phyloP scores from a whole-genome alignment of 106 monocot genomes.

The Acorus calamus region DNA sequence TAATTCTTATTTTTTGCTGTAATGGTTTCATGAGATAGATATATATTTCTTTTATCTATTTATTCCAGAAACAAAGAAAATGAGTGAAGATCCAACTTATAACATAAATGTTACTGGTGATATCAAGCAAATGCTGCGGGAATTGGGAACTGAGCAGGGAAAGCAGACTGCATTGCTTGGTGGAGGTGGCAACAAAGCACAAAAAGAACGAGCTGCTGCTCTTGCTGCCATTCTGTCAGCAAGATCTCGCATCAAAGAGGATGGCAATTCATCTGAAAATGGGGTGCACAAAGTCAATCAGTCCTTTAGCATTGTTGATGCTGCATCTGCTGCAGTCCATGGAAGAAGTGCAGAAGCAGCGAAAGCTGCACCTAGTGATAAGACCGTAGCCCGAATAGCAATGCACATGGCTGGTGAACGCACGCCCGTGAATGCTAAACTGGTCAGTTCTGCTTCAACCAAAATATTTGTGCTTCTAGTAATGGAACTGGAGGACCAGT shows the following conservation, averaged over 20 bases:
- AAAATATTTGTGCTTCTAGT: not conserved
- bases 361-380: conserved; percentile 74
- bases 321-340: conserved; percentile 88
- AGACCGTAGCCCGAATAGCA: conserved; percentile 75
- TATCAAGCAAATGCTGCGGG: conserved; percentile 94
- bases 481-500: no score
- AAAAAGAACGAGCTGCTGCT: conserved; percentile 90
- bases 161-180: conserved; percentile 73
- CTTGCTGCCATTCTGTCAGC: conserved; percentile 61
- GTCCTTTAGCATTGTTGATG: conserved; percentile 92
- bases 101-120: conserved; percentile 94
- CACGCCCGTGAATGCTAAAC: conserved; percentile 77
- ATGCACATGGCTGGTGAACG: conserved; percentile 96
- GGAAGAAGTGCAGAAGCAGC: conserved; percentile 93
- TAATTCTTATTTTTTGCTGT: not conserved
- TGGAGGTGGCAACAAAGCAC: conserved; percentile 91
- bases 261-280: conserved; percentile 37
- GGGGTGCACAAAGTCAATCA: conserved; percentile 39
- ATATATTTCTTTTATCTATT: conserved; percentile 1
- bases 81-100: conserved; percentile 90
- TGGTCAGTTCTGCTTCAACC: conserved; percentile 28
- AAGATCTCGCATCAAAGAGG: conserved; percentile 59
- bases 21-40: not conserved
- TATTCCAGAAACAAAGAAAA: conserved; percentile 48
- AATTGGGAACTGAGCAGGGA: conserved; percentile 83